A percentile compares a stretch with the other conserved stretches of the same genome.
Evolutionary conservation across 106 monocot genomes (phyloP).

Genomic region (Dendrobium huoshanense): DNA sequence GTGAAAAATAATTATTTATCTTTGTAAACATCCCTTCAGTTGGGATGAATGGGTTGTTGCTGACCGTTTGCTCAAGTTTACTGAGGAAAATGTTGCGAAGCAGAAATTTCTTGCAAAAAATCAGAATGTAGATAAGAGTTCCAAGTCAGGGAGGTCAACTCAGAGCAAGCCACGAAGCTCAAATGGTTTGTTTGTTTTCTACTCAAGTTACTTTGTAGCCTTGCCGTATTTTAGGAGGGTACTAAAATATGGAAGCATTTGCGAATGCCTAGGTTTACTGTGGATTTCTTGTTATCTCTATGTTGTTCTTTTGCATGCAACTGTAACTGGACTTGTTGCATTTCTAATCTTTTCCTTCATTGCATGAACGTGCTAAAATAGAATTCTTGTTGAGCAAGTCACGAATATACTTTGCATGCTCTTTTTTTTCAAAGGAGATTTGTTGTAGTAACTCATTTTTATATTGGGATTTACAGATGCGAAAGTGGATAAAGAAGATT

Average conservation of each 20-base stretch:
- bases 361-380: background rate
- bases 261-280: background rate
- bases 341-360: background rate
- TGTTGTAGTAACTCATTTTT: slow-evolving; percentile 9
- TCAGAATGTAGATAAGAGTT: slow-evolving; percentile 47
- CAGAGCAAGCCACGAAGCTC: slow-evolving; percentile 75
- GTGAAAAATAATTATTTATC: background rate
- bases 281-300: background rate
- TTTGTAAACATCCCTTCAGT: slow-evolving; percentile 33
- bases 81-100: slow-evolving; percentile 61
- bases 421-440: background rate
- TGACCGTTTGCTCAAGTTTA: slow-evolving; percentile 72
- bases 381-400: background rate
- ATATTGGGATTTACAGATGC: slow-evolving; percentile 31
- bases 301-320: background rate
- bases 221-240: background rate
- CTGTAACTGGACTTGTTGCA: background rate
- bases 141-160: slow-evolving; percentile 56
- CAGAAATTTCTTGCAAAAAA: slow-evolving; percentile 55
- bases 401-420: background rate
- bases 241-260: background rate
- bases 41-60: slow-evolving; percentile 96
- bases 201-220: slow-evolving; percentile 1
- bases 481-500: slow-evolving; percentile 62
- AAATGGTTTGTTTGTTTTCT: slow-evolving; percentile 30